Evolutionary conservation across 2,329 filamentous ascomycete genomes (phyloP).

Genomic region (Ceratocystis smalleyi): DNA sequence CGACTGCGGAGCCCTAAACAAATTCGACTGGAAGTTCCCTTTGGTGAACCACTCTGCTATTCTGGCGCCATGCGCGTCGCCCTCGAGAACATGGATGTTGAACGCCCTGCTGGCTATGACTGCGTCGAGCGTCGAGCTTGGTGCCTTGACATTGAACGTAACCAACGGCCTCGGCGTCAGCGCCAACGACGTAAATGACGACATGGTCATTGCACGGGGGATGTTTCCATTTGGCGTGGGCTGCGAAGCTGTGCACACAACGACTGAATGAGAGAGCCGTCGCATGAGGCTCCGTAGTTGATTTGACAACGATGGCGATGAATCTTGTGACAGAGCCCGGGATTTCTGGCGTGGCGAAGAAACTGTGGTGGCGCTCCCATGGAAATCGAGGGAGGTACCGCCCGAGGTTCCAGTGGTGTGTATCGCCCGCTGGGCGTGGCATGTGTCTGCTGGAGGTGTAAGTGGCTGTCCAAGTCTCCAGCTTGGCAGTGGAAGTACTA

Average conservation of each 20-base stretch:
- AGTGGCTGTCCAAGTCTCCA: not conserved
- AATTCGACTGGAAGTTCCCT: constrained; percentile 30
- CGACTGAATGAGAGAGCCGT: constrained; percentile 37
- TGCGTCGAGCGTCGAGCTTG: constrained; percentile 40
- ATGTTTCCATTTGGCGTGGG: constrained; percentile 17
- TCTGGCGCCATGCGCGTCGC: constrained; percentile 31
- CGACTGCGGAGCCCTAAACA: constrained; percentile 24
- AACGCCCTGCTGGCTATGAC: constrained; percentile 31
- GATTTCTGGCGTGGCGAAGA: not conserved
- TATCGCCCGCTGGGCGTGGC: not conserved
- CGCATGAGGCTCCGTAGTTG: constrained; percentile 39
- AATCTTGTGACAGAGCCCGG: not conserved
- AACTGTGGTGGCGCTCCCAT: not conserved
- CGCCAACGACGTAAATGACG: constrained; percentile 41
- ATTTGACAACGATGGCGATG: constrained; percentile 24
- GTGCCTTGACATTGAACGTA: constrained; percentile 41
- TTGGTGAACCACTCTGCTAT: constrained; percentile 38
- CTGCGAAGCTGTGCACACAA: constrained; percentile 38
- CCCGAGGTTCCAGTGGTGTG: not conserved
- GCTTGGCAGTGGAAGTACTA: not conserved
- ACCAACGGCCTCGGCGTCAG: constrained; percentile 32
- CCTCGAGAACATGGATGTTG: constrained; percentile 40
- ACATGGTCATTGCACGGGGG: constrained; percentile 42
- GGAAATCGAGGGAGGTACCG: not conserved
- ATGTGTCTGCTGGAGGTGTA: not conserved